Conservation (phyloP, 257 asterid species). For the Henckelia pumila region DNA sequence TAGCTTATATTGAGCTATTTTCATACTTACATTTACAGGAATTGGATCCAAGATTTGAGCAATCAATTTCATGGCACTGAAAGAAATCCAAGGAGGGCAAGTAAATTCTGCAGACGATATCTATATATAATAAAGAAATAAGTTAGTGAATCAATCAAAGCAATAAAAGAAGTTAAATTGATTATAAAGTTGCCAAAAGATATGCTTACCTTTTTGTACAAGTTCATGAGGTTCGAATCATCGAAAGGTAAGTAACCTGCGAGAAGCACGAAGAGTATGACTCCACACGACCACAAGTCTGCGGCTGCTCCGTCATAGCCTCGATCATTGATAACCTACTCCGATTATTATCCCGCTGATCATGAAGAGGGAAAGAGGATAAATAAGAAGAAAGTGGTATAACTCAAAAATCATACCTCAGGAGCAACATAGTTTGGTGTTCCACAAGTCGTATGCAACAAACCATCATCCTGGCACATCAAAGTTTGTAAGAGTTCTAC, state of each 20-base stretch:
- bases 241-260: slow-evolving; percentile 98
- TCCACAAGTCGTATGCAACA: slow-evolving; percentile 95
- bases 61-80: slow-evolving; percentile 77
- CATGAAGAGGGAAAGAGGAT: neutral
- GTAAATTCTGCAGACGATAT: slow-evolving; percentile 82
- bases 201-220: slow-evolving; percentile 73
- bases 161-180: neutral
- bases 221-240: slow-evolving; percentile 74
- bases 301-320: slow-evolving; percentile 91
- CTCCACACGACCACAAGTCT: slow-evolving; percentile 97
- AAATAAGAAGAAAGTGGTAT: neutral
- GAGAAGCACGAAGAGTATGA: slow-evolving; percentile 86
- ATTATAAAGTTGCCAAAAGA: slow-evolving; percentile 10
- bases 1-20: neutral
- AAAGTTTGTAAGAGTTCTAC: slow-evolving; percentile 13
- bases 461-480: slow-evolving; percentile 79
- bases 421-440: slow-evolving; percentile 99
- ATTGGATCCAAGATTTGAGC: slow-evolving; percentile 78
- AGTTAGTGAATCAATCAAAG: slow-evolving; percentile 23
- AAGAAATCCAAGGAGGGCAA: slow-evolving; percentile 97
- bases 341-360: slow-evolving; percentile 8
- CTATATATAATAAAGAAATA: slow-evolving; percentile 33
- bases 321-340: slow-evolving; percentile 73
- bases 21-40: slow-evolving; percentile 64
- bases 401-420: slow-evolving; percentile 48